Conservation (phyloP, 2,329 filamentous ascomycete species). For the Fusarium armeniacum region DNA sequence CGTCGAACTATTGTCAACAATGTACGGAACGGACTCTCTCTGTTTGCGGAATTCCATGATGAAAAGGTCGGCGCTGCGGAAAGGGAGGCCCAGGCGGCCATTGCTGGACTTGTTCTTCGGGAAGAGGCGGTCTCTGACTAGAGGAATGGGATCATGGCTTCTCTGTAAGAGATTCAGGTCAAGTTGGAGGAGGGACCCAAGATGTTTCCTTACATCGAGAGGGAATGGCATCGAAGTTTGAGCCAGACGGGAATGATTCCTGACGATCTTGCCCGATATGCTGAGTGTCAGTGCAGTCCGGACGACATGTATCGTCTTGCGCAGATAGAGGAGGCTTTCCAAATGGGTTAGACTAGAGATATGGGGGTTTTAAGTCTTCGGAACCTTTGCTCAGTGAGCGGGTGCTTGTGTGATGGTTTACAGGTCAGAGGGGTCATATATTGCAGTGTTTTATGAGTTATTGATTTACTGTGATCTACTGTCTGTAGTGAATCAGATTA, state of each 20-base stretch:
- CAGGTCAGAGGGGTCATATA: no score
- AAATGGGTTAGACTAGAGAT: no score
- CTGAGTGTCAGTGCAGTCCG: background rate
- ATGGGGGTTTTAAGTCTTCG: no score
- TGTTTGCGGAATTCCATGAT: conserved; percentile 4
- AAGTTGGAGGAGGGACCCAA: background rate
- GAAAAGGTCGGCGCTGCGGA: background rate
- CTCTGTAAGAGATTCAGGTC: background rate
- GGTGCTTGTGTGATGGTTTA: no score
- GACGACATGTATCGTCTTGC: conserved; percentile 4
- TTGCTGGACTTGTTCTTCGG: background rate
- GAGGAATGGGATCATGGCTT: background rate
- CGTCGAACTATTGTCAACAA: conserved; percentile 6
- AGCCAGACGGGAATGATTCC: background rate
- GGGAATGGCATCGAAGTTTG: background rate
- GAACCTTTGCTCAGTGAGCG: no score
- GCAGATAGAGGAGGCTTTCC: background rate
- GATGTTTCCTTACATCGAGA: conserved; percentile 4
- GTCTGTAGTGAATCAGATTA: background rate
- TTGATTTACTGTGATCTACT: background rate
- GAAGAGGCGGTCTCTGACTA: conserved; percentile 3
- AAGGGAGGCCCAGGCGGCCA: fast-evolving
- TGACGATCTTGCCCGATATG: background rate
- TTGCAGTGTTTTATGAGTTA: no score
- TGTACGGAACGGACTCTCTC: background rate